Conservation (phyloP, 305 asterid genomes). For the Plantago lanceolata region DNA sequence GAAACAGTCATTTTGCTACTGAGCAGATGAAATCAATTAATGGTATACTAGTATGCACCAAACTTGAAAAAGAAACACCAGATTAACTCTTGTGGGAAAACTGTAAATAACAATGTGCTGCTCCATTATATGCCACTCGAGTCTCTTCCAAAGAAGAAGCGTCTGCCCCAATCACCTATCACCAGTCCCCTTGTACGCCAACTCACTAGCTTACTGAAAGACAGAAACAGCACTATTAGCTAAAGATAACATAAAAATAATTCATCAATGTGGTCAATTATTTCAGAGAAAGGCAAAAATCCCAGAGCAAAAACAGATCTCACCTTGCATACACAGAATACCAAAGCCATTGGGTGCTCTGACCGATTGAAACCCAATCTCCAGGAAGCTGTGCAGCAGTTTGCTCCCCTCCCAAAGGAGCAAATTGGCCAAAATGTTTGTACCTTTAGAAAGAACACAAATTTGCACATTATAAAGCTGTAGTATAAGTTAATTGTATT, state of each 20-base stretch:
- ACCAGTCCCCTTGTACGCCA: conserved; percentile 95
- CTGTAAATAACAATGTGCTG: background rate
- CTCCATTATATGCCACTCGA: conserved; percentile 62
- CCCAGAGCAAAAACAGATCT: conserved; percentile 9
- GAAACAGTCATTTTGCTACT: background rate
- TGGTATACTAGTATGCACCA: background rate
- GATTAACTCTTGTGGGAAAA: conserved; percentile 5
- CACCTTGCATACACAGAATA: conserved; percentile 97
- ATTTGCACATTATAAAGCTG: conserved; percentile 6
- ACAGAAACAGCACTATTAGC: conserved; percentile 17
- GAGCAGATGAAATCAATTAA: background rate
- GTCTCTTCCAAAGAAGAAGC: conserved; percentile 90
- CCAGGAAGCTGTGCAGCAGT: conserved; percentile 97
- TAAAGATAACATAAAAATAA: background rate
- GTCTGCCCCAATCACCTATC: conserved; percentile 77
- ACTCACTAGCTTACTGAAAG: conserved; percentile 83
- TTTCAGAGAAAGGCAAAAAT: conserved; percentile 1
- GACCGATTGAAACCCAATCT: conserved; percentile 96
- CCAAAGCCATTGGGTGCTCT: conserved; percentile 95
- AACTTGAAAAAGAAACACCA: background rate
- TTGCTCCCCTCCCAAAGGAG: conserved; percentile 96
- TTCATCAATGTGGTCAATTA: background rate
- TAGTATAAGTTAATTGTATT: background rate
- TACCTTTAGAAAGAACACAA: conserved; percentile 45
- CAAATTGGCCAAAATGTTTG: conserved; percentile 95